Conservation (phyloP, 2,329 filamentous ascomycete genomes). For the Fusarium chlamydosporum region DNA sequence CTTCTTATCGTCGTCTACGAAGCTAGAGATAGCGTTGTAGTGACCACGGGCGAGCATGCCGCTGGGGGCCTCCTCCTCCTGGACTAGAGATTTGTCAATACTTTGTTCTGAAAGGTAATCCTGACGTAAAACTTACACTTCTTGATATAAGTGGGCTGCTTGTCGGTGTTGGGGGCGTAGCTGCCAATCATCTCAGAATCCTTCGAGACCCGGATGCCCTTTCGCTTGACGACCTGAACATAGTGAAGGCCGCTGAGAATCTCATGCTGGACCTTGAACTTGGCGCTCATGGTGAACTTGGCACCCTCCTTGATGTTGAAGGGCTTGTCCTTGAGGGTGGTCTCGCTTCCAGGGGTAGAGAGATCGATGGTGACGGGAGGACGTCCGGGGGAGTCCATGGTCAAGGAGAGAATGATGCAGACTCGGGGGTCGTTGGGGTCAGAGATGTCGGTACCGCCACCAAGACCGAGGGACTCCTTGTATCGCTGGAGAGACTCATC, state of each 20-base stretch:
- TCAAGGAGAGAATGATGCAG: slow-evolving; percentile 92
- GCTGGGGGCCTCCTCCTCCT: slow-evolving; percentile 90
- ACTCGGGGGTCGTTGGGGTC: slow-evolving; percentile 87
- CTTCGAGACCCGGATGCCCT: slow-evolving; percentile 89
- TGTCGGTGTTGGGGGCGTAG: slow-evolving; percentile 92
- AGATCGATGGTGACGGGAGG: slow-evolving; percentile 91
- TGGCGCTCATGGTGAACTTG: slow-evolving; percentile 93
- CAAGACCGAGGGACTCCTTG: slow-evolving; percentile 95
- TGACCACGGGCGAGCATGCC: slow-evolving; percentile 91
- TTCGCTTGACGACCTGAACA: slow-evolving; percentile 92
- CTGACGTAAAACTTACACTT: slow-evolving; percentile 76
- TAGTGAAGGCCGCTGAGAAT: slow-evolving; percentile 97
- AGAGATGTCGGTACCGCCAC: slow-evolving; percentile 78
- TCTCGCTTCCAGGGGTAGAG: slow-evolving; percentile 78
- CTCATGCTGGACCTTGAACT: slow-evolving; percentile 96
- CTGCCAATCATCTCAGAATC: slow-evolving; percentile 99
- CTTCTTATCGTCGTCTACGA: slow-evolving; percentile 95
- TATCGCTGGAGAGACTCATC: slow-evolving; percentile 97
- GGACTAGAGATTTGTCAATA: slow-evolving; percentile 69
- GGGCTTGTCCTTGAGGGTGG: slow-evolving; percentile 86
- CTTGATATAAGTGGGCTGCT: slow-evolving; percentile 88
- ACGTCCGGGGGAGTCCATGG: slow-evolving; percentile 87
- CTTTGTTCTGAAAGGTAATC: background rate
- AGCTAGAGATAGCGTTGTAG: slow-evolving; percentile 90
- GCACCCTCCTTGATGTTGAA: slow-evolving; percentile 98